Percentiles rank a stretch among this genome's conserved stretches.
Conservation (phyloP, 129 eudicot species). For the Silybum marianum region DNA sequence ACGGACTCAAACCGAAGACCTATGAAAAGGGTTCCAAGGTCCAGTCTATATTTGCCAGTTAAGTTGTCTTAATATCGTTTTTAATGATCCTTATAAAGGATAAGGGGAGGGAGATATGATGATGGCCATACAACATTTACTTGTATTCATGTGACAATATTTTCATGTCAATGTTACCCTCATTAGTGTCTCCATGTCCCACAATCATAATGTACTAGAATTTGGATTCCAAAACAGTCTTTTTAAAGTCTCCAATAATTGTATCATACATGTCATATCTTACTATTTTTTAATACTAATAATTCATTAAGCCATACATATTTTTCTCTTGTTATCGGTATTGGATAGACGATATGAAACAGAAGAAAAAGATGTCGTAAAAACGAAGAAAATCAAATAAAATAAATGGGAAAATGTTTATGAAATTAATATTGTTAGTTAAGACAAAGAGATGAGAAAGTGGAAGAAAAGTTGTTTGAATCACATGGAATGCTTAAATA, state of each 20-base stretch:
- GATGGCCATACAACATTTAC: slow-evolving; percentile 31
- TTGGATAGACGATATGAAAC: background rate
- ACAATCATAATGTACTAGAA: slow-evolving; percentile 9
- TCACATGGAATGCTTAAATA: slow-evolving; percentile 40
- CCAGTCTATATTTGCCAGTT: background rate
- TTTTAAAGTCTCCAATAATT: background rate
- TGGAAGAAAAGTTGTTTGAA: slow-evolving; percentile 14
- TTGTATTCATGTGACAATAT: slow-evolving; percentile 23
- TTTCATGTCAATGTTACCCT: slow-evolving; percentile 30
- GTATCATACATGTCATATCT: background rate
- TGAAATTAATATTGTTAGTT: slow-evolving; percentile 13
- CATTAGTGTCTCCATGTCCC: slow-evolving; percentile 26
- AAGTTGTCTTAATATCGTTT: background rate
- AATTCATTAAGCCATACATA: background rate
- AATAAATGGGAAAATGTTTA: background rate
- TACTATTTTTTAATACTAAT: background rate
- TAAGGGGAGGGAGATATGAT: background rate
- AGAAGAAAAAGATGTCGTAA: background rate
- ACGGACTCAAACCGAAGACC: background rate
- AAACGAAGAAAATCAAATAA: background rate
- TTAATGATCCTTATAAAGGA: slow-evolving; percentile 15
- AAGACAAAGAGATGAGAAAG: slow-evolving; percentile 10
- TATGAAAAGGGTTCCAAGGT: background rate
- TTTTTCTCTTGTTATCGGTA: background rate
- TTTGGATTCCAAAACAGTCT: background rate